Evolutionary conservation across 768 basidiomycete genomes (phyloP), one percentile per base, ranked within the genome.

Genomic region (Boletales sp.): DNA sequence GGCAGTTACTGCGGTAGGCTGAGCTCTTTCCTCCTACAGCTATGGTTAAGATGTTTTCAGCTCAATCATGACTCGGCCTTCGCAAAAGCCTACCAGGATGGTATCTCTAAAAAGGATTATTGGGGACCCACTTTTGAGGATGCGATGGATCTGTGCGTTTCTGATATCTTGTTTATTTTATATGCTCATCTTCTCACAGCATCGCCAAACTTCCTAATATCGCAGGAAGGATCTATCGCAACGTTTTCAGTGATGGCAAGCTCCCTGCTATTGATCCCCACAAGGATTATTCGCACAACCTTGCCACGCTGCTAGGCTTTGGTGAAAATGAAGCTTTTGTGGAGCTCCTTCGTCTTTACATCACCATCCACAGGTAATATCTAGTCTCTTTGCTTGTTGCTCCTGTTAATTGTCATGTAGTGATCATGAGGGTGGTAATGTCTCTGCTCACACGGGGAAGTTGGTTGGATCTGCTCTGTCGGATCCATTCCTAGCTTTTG

Each of bases 361-460:
- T 97, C 72, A 95, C 94, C 59, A 94, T 98, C 64, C 95, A 98
- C 81, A 94, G 86, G 80, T 84, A 43, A 41, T 56, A 44, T 38
- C 19, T 19, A 33, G 8, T 34, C 35, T 28, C 5, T 8, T 39
- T 10, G 33, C 0, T 8, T 30, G 2, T 13, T 6, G 4, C 42
- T 15, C 34, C 45, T 45, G 44, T 51, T 40, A 39, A 32, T 35
- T 28, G 18, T 41, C 19, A 18, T 43, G 10, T 46, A 87, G 87
- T 67, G 95, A 98, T 66, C 95, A 98, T 73, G 95, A 98, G 72
- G 95, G 95, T 68, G 95, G 95, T 40, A 98, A 98, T 60, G 95
- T 98, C 54, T 97, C 95, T 45, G 93, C 92, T 2, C 92, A 94
- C 76, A 88, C 92, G 18, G 90, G 90, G 50, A 91, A 94, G 71